Base-by-base conservation (phyloP, 2,329 filamentous ascomycete genomes). In the Ascocoryne sarcoides region DNA sequence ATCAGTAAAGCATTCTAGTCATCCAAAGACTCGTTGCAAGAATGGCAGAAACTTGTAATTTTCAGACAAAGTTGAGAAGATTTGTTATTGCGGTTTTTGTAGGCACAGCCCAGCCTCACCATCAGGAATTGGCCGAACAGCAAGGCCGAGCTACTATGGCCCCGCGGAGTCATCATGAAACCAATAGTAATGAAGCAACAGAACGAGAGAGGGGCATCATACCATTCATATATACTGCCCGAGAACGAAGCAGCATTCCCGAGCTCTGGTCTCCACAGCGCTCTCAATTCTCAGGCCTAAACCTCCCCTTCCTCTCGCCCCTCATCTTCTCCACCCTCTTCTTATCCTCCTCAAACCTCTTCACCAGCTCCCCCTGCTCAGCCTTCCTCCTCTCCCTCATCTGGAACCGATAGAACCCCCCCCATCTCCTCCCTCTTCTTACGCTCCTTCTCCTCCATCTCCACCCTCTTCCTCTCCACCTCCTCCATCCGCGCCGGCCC, bases 321-420 rank as follows among this genome's bases (percentile, higher is more conserved):
- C 75, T 78, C 78, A 89, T 80, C 42, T 76, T 77, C 53, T 73
- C 69, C 34, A 92, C 73, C 63, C 76, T 83, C 65, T 67, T 76
- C 64, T 73, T 74, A 65, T 92, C 85, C 60, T 85, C 78, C 57
- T 88, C 82, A 60, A 92, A 93, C 56, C 71, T 70, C 64, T 69
- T 78, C 50, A 84, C 63, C 60, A 92, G 60, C 54, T 81, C 73
- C 32, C 73, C 69, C 61, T 87, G 82, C 54, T 79, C 73, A 55
- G 78, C 76, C 70, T 92, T 92, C 65, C 77, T 77, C 67, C 76
- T 79, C 68, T 93, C 84, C 36, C 86, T 67, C 54, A 75, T 73
- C 71, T 93, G 86, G 71, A 90, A 93, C 41, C 84, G 71, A 63
- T 93, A 93, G 61, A 93, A 92, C 7, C 38, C 38, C 10, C 16